A percentile compares a stretch with the other conserved stretches of the same genome.
phyloP scores from a whole-genome alignment of 2,329 filamentous ascomycete species.

The Paracorniculantispora psalliotae region DNA sequence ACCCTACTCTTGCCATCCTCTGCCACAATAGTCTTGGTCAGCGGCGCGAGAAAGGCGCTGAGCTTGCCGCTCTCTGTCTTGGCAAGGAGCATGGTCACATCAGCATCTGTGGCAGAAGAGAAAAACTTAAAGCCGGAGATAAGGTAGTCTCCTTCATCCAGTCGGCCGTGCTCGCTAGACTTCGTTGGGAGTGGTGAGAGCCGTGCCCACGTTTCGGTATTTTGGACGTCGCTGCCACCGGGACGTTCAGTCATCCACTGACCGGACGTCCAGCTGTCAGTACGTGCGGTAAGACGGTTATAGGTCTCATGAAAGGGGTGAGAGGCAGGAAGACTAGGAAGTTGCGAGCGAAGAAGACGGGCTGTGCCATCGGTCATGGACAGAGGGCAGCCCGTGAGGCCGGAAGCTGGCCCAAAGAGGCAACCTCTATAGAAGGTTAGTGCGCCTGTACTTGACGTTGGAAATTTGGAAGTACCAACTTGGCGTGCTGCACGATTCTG shows the following conservation, averaged over 20 bases:
- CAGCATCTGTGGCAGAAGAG: constrained; percentile 15
- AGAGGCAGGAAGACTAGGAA: constrained; percentile 1
- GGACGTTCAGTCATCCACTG: constrained; percentile 18
- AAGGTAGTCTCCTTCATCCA: constrained; percentile 16
- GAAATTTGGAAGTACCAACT: background rate
- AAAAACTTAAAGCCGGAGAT: constrained; percentile 17
- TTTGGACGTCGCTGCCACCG: constrained; percentile 16
- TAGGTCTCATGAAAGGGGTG: constrained; percentile 15
- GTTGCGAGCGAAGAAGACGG: constrained; percentile 4
- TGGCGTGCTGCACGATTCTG: constrained; percentile 13
- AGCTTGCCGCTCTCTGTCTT: constrained; percentile 16
- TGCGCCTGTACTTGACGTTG: too few species aligned
- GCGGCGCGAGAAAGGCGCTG: constrained; percentile 14
- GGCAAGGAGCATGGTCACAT: constrained; percentile 15
- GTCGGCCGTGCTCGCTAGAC: background rate
- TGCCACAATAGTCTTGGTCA: constrained; percentile 4
- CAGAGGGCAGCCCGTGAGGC: constrained; percentile 13
- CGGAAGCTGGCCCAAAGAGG: constrained; percentile 12
- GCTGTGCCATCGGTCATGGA: constrained; percentile 16
- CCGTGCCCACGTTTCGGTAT: constrained; percentile 15
- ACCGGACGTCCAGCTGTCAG: constrained; percentile 14
- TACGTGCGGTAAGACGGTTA: constrained; percentile 3
- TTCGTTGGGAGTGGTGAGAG: background rate
- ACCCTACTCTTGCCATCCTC: constrained; percentile 5
- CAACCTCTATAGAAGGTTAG: constrained; percentile 6